Evolutionary conservation across 2,329 filamentous ascomycete species (phyloP).

Genomic region (Sphaerulina musiva): DNA sequence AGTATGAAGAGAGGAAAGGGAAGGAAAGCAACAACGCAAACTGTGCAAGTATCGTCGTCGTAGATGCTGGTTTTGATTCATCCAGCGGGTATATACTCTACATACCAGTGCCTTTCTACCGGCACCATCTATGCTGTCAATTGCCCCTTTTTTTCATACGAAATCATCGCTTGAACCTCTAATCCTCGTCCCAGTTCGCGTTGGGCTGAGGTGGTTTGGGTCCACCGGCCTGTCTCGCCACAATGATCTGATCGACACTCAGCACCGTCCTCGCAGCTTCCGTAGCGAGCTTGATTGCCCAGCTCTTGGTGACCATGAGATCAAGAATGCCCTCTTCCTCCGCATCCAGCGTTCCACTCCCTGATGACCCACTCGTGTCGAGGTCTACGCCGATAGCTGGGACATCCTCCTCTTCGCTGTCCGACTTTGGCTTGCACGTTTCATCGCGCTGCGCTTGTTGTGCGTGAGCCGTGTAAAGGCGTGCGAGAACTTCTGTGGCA

Average conservation of each 20-base stretch:
- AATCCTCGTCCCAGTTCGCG: slow-evolving; percentile 66
- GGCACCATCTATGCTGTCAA: not conserved
- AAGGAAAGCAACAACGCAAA: too few species aligned
- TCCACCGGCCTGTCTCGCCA: slow-evolving; percentile 91
- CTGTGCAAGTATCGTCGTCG: too few species aligned
- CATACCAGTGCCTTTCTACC: not conserved
- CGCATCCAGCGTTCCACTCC: slow-evolving; percentile 81
- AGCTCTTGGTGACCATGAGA: slow-evolving; percentile 83
- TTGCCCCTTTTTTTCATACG: not conserved
- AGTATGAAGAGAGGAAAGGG: too few species aligned
- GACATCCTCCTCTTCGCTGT: slow-evolving; percentile 62
- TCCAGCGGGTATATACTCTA: not conserved
- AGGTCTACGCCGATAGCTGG: slow-evolving; percentile 94
- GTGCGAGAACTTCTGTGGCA: slow-evolving; percentile 90
- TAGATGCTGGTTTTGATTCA: not conserved
- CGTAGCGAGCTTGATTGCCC: slow-evolving; percentile 95
- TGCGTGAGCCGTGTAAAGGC: slow-evolving; percentile 80
- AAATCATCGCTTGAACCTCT: not conserved
- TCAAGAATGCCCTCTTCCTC: slow-evolving; percentile 86
- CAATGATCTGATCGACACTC: slow-evolving; percentile 98
- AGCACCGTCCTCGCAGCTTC: slow-evolving; percentile 90
- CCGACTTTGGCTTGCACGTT: slow-evolving; percentile 12
- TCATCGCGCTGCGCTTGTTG: slow-evolving; percentile 13
- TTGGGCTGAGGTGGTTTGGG: slow-evolving; percentile 95
- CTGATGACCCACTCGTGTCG: slow-evolving; percentile 74